Evolutionary conservation across 176 grass and related monocot genomes (phyloP).

Genomic region (Oryza rufipogon): DNA sequence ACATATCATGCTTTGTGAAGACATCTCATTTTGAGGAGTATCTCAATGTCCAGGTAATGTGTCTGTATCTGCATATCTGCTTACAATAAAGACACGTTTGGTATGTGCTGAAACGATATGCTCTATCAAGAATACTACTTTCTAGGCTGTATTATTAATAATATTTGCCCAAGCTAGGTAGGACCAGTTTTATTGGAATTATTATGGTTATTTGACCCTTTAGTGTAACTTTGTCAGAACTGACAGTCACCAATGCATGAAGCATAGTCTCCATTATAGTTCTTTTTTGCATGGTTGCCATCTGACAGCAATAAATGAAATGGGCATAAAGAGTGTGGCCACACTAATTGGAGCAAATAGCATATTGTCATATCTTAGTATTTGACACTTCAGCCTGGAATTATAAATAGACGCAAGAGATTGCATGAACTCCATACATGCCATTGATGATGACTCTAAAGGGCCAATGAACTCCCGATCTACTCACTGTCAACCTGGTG

Average conservation of each 20-base stretch:
- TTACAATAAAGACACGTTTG: slow-evolving; percentile 21
- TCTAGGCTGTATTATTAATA: slow-evolving; percentile 12
- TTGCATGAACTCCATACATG: slow-evolving; percentile 29
- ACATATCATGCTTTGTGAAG: slow-evolving; percentile 95
- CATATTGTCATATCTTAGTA: slow-evolving; percentile 17
- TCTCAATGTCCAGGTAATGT: slow-evolving; percentile 85
- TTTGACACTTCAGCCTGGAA: slow-evolving; percentile 27
- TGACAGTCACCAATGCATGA: neutral
- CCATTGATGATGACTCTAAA: neutral
- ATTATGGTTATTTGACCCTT: neutral
- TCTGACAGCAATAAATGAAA: slow-evolving; percentile 20
- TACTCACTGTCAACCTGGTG: slow-evolving; percentile 18
- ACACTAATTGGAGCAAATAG: slow-evolving; percentile 14
- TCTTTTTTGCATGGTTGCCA: neutral
- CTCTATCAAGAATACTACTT: slow-evolving; percentile 4
- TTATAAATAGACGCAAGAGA: neutral
- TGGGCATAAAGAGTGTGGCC: neutral
- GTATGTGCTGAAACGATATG: slow-evolving; percentile 15
- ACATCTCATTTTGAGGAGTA: slow-evolving; percentile 94
- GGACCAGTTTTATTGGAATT: slow-evolving; percentile 9
- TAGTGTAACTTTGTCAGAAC: slow-evolving; percentile 9
- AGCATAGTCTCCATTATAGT: slow-evolving; percentile 2
- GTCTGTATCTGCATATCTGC: slow-evolving; percentile 24
- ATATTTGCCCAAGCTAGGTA: slow-evolving; percentile 4
- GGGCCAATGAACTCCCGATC: neutral